Evolutionary conservation across 805 yeast species (phyloP), one percentile per base, ranked within the genome.

Genomic region (Metschnikowia proteae): DNA sequence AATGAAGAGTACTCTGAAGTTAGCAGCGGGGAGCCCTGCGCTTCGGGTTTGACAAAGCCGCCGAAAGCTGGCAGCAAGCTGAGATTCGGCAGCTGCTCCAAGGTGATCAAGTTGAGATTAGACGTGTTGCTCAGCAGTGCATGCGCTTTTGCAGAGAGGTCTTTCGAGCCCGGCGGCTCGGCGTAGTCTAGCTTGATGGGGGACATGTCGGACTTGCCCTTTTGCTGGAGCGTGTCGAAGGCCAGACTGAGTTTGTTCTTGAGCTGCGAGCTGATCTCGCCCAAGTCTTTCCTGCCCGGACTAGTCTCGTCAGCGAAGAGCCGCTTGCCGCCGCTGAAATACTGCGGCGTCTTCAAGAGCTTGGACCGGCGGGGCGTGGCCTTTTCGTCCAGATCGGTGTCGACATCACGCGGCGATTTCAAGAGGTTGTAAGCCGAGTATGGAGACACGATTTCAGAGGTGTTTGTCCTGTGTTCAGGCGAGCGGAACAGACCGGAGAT

Each of bases 221-320:
- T 58, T 41, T 60, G 62, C 54, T 71, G 73, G 41, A 73, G 53
- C 51, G 71, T 66, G 3, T 72, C 75, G 34, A 71, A 58, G 6
- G 78, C 78, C 52, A 67, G 67, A 45, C 69, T 68, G 37, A 73
- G 58, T 52, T 61, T 61, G 47, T 59, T 66, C 47, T 69, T 70
- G 38, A 73, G 57, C 52, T 70, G 73, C 27, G 63, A 51, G 50
- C 74, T 70, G 41, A 73, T 73, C 47, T 68, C 74, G 7, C 63
- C 58, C 42, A 73, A 58, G 30, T 69, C 75, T 35, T 67, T 73
- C 33, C 58, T 61, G 37, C 51, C 58, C 27, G 58, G 58, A 41
- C 51, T 50, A 26, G 52, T 29, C 9, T 67, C 72, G 17, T 66
- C 71, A 29, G 58, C 59, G 45, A 70, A 71, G 23, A 71, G 60